Evolutionary conservation across 257 asterid genomes (phyloP), one percentile per base, ranked within the genome.

Genomic region (Scutellaria minor): DNA sequence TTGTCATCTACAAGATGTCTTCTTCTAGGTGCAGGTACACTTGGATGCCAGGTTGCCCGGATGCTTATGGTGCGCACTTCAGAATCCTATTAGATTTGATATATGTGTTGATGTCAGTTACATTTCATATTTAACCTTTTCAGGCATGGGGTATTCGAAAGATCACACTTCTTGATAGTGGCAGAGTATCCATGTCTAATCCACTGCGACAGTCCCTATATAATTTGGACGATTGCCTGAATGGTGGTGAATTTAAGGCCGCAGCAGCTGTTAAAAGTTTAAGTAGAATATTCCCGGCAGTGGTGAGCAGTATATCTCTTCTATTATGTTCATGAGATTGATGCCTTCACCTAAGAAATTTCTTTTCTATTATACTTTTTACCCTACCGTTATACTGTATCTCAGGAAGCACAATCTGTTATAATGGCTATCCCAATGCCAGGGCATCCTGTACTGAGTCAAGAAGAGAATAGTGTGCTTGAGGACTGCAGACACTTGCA

Each of bases 111-210:
- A 37, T 24, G 62, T 71, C 73, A 3, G 12, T 24, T 52, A 65
- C 37, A 37, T 37, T 14, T 68, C 53, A 31, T 9, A 9, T 40
- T 64, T 48, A 62, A 45, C 46, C 47, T 79, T 70, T 76, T 40
- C 83, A 92, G 99, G 97, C 99, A 53, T 95, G 99, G 99, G 99
- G 99, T 73, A 88, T 95, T 39, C 87, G 90, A 61, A 95, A 86
- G 77, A 87, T 92, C 56, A 95, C 99, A 45, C 72, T 92, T 71
- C 80, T 95, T 72, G 99, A 92, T 76, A 85, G 93, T 70, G 99
- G 99, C 48, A 92, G 81, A 80, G 99, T 95, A 71, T 83, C 99
- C 24, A 88, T 95, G 95, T 95, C 99, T 20, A 95, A 95, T 77
- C 99, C 97, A 58, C 73, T 95, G 71, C 82, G 99, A 77, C 99